These are phyloP conservation scores for Backusella mclennaniae DNA, from an alignment of 192 early-diverging fungal species.

Conservation along the genomic window DNA sequence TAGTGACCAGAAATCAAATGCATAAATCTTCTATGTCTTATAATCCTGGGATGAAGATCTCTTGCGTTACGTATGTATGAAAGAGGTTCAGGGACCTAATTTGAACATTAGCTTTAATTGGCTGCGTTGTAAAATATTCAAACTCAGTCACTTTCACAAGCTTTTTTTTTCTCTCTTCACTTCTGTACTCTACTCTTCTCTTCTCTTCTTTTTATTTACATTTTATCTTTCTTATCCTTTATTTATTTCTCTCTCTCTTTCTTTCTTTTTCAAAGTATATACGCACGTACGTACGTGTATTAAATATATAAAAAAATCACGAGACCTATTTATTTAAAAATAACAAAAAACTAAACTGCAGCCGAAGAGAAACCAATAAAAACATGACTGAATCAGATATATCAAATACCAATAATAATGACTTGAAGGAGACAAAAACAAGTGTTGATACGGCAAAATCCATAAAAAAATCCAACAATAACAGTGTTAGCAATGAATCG, in stretches of 20 bases:
- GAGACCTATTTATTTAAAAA: background rate
- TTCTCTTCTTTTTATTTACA: background rate
- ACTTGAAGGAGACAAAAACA: background rate
- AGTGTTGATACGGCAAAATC: background rate
- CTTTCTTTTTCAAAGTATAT: background rate
- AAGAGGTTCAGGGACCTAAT: background rate
- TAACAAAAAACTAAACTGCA: background rate
- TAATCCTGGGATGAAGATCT: too few species aligned
- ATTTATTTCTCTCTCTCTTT: background rate
- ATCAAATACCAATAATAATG: background rate
- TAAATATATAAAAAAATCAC: background rate
- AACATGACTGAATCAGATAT: background rate
- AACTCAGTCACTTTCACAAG: background rate
- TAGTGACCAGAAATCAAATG: too few species aligned
- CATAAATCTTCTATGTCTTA: too few species aligned
- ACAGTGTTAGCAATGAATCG: background rate
- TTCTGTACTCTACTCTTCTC: background rate
- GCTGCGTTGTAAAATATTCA: background rate
- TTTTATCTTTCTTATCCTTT: background rate
- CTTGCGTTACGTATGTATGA: too few species aligned
- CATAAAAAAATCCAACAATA: background rate
- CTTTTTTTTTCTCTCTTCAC: background rate
- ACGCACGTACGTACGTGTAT: too few species aligned
- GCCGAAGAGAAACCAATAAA: background rate
- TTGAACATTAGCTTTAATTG: background rate